A percentile compares a stretch with the other conserved stretches of the same genome.
Conservation (phyloP, 2,329 filamentous ascomycete genomes). For the Herpomyces periplanetae region DNA sequence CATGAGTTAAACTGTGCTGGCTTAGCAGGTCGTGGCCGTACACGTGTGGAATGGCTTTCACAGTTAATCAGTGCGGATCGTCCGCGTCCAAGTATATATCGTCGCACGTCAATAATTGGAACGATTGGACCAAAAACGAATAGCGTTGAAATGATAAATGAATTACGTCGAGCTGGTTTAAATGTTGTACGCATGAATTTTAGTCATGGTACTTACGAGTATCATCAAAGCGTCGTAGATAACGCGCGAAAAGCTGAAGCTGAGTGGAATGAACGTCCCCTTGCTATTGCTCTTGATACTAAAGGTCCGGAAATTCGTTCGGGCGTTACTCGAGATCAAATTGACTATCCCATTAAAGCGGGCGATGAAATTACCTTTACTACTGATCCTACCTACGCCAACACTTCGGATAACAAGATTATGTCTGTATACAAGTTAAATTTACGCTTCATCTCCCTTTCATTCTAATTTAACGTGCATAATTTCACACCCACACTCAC, state of each 20-base stretch:
- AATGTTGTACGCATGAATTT: conserved; percentile 99
- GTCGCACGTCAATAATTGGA: conserved; percentile 89
- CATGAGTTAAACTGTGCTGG: too few species aligned
- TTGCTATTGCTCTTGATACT: conserved; percentile 69
- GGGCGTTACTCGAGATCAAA: conserved; percentile 26
- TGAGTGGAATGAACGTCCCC: conserved; percentile 33
- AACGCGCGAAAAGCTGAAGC: conserved; percentile 59
- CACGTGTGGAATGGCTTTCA: conserved; percentile 26
- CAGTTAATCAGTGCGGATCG: conserved; percentile 59
- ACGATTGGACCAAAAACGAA: conserved; percentile 97
- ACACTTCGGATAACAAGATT: conserved; percentile 48
- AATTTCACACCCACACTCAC: too few species aligned
- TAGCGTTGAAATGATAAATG: conserved; percentile 82
- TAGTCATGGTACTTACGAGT: conserved; percentile 68
- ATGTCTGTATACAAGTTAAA: conserved; percentile 22
- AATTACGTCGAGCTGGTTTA: conserved; percentile 47
- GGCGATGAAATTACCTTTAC: conserved; percentile 75
- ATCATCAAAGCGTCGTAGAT: conserved; percentile 94
- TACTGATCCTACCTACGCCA: conserved; percentile 70
- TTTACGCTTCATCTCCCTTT: background rate
- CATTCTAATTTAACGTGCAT: too few species aligned
- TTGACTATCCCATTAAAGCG: conserved; percentile 37
- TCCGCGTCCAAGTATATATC: conserved; percentile 59
- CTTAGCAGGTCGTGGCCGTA: too few species aligned
- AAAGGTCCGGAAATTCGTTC: conserved; percentile 65